A percentile compares a stretch with the other conserved stretches of the same genome.
Evolutionary conservation across 352 stramenopile genomes (phyloP).

Genomic region (Globisporangium alternatum): DNA sequence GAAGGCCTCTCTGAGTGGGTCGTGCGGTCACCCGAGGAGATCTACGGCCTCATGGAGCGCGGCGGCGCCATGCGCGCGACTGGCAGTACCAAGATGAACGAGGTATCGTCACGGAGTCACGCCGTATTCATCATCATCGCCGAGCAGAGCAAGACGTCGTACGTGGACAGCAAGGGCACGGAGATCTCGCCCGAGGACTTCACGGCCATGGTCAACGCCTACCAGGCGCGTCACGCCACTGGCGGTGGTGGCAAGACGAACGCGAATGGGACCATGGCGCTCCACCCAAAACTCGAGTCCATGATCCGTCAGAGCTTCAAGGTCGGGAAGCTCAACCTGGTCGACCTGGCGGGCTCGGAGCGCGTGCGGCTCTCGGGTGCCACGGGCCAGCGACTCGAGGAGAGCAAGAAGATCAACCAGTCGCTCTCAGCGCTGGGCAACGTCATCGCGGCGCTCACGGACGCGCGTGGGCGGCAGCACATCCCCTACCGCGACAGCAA

Average conservation of each 20-base stretch:
- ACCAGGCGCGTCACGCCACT: conserved; percentile 50
- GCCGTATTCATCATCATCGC: conserved; percentile 96
- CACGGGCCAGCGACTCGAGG: conserved; percentile 85
- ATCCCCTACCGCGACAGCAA: conserved; percentile 94
- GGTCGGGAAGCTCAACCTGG: conserved; percentile 93
- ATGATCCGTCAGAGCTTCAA: conserved; percentile 93
- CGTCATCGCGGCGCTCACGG: conserved; percentile 89
- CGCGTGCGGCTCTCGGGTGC: conserved; percentile 85
- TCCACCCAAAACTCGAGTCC: conserved; percentile 81
- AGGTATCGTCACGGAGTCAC: conserved; percentile 83
- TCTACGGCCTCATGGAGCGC: conserved; percentile 95
- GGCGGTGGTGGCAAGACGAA: conserved; percentile 9
- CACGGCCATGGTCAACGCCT: conserved; percentile 73
- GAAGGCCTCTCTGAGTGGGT: conserved; percentile 95
- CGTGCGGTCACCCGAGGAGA: conserved; percentile 89
- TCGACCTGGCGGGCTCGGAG: conserved; percentile 91
- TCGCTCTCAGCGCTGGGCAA: conserved; percentile 89
- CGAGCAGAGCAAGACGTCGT: conserved; percentile 90
- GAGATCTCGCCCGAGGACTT: conserved; percentile 87
- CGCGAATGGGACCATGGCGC: conserved; percentile 27
- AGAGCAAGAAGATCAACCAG: conserved; percentile 94
- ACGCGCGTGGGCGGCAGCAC: conserved; percentile 83
- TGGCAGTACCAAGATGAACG: conserved; percentile 88
- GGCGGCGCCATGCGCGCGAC: conserved; percentile 80
- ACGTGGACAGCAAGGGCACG: conserved; percentile 79